These are phyloP conservation scores for Nakaseomyces uthaithaninus DNA, from an alignment of 1,139 yeast species.

Conservation along the genomic window DNA sequence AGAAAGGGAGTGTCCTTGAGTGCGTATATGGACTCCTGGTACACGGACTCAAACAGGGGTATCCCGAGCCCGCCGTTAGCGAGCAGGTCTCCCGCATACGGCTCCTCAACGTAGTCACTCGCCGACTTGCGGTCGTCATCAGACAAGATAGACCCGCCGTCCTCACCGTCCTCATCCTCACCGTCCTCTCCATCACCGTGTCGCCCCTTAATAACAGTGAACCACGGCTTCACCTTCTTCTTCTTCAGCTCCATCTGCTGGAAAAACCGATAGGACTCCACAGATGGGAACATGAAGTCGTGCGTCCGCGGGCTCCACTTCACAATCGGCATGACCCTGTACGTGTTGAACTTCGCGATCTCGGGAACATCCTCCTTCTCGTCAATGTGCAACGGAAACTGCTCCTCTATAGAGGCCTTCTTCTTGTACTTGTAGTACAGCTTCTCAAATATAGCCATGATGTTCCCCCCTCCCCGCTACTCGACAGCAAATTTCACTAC, in stretches of 20 bases:
- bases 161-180: background rate
- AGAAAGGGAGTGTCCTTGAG: background rate
- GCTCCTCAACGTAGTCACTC: too few relatives aligned
- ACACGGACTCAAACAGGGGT: background rate
- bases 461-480: background rate
- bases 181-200: too few relatives aligned
- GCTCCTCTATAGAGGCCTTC: background rate
- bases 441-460: slow-evolving; percentile 1
- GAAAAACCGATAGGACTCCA: slow-evolving; percentile 1
- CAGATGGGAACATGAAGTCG: slow-evolving; percentile 1
- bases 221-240: background rate
- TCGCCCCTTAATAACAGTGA: background rate
- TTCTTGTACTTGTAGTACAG: slow-evolving; percentile 2
- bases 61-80: background rate
- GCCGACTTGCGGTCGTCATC: background rate
- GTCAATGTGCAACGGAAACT: background rate
- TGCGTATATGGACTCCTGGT: background rate
- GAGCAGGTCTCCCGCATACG: background rate
- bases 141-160: background rate
- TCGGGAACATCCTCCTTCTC: slow-evolving; percentile 1
- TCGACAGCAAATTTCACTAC: too few relatives aligned
- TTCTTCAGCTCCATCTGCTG: background rate
- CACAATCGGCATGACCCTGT: slow-evolving; percentile 1
- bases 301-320: background rate
- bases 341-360: background rate